Evolutionary conservation across 2,329 filamentous ascomycete genomes (phyloP).

Genomic region (Penicillium sp.): DNA sequence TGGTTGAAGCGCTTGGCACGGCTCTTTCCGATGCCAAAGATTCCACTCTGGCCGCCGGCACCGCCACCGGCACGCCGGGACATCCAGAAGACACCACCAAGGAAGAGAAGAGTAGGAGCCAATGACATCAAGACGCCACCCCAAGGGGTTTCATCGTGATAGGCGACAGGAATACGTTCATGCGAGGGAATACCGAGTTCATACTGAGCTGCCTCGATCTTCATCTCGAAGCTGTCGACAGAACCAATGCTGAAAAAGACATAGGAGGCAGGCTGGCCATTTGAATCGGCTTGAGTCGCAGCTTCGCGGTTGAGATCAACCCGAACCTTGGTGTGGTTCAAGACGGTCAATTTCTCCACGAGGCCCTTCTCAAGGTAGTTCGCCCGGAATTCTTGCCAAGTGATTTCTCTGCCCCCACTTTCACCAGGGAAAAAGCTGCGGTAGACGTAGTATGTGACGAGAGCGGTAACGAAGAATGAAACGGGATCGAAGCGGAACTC

Average conservation of each 20-base stretch:
- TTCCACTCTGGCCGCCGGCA: constrained; percentile 66
- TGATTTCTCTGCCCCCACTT: constrained; percentile 72
- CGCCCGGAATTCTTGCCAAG: constrained; percentile 93
- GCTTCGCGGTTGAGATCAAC: constrained; percentile 78
- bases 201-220: constrained; percentile 81
- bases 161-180: constrained; percentile 93
- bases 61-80: constrained; percentile 70
- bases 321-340: constrained; percentile 73
- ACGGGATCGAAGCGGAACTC: constrained; percentile 55
- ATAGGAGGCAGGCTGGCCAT: constrained; percentile 66
- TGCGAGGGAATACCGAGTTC: constrained; percentile 79
- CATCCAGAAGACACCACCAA: constrained; percentile 78
- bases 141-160: constrained; percentile 72
- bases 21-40: constrained; percentile 96
- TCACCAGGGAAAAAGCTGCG: constrained; percentile 65
- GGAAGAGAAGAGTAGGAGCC: constrained; percentile 80
- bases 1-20: constrained; percentile 97
- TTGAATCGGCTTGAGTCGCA: constrained; percentile 67
- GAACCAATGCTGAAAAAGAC: constrained; percentile 97
- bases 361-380: constrained; percentile 95
- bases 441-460: constrained; percentile 63
- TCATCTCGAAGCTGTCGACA: constrained; percentile 85
- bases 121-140: constrained; percentile 74
- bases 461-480: constrained; percentile 56
- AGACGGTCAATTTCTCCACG: constrained; percentile 84